These are phyloP conservation scores for Claviceps quebecensis DNA, from an alignment of 2,329 filamentous ascomycete genomes.

Conservation along the genomic window DNA sequence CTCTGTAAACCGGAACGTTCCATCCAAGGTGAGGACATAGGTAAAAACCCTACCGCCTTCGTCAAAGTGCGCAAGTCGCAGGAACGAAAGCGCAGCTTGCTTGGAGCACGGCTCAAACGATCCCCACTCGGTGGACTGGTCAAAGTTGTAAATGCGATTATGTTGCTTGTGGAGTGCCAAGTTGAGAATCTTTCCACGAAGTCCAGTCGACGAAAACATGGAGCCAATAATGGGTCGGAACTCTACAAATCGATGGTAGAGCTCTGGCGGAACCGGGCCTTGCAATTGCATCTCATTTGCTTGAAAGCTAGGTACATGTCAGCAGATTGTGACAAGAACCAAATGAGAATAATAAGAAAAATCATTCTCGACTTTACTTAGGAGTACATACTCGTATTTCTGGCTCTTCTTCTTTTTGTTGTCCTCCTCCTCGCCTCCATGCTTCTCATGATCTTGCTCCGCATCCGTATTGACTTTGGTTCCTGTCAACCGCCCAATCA, in stretches of 20 bases:
- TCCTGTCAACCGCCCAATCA: constrained; percentile 71
- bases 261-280: constrained; percentile 63
- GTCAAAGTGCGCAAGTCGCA: constrained; percentile 76
- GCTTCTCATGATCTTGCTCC: constrained; percentile 24
- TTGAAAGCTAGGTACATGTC: constrained; percentile 56
- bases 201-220: constrained; percentile 69
- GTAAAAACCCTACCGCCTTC: constrained; percentile 80
- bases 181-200: constrained; percentile 69
- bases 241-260: constrained; percentile 89
- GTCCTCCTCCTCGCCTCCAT: constrained; percentile 1
- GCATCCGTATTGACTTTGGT: constrained; percentile 53
- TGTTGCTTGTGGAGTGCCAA: constrained; percentile 85
- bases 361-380: background rate
- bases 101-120: constrained; percentile 50
- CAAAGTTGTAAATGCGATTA: constrained; percentile 76
- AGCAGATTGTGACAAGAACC: background rate
- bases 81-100: constrained; percentile 64
- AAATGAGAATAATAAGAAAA: background rate
- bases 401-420: constrained; percentile 41
- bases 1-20: constrained; percentile 79
- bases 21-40: constrained; percentile 80
- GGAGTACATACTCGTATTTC: constrained; percentile 53
- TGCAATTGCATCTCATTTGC: constrained; percentile 79
- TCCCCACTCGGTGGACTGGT: constrained; percentile 60
- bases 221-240: constrained; percentile 80